Evolutionary conservation across 805 yeast species (phyloP), one percentile per base, ranked within the genome.

Genomic region (Metschnikowia amazonensis): DNA sequence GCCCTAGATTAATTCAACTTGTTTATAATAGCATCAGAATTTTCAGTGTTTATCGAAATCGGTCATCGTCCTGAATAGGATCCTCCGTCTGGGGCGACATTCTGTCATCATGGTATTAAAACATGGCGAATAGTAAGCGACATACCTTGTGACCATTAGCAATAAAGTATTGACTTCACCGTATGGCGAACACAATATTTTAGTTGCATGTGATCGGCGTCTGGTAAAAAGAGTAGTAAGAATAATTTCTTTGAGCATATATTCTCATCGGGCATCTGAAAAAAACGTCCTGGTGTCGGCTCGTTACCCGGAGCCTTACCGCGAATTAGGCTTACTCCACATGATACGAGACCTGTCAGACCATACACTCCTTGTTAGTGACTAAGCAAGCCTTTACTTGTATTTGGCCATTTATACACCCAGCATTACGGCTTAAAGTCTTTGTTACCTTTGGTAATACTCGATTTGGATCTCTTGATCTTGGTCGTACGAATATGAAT

Each of bases 51-150:
- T 57, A 77, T 80, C 85, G 85, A 80, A 37, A 70, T 81, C 85
- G 81, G 76, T 79, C 84, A 80, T 77, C 58, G 75, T 74, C 76
- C 76, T 71, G 76, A 71, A 70, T 53, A 70, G 76, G 75, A 69
- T 59, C 70, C 75, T 80, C 84, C 82, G 85, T 71, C 73, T 81
- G 85, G 85, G 85, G 85, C 85, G 85, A 81, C 85, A 80, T 56
- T 76, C 62, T 70, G 81, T 80, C 85, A 80, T 80, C 85, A 79
- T 52, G 44, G 47, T 47, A 53, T 42, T 29, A 40, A 39, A 31
- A 40, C 34, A 33, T 27, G 16, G 11, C 31, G 16, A 11, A 30
- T 29, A n/a, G 16, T 20, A 13, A 13, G 9, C 17, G 17, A 18
- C 56, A 52, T 52, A 52, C 56, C 29, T 17, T 43, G 37, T 35